Evolutionary conservation across 352 stramenopile genomes (phyloP), one percentile per base, ranked within the genome.

Genomic region (Lagenidium giganteum): DNA sequence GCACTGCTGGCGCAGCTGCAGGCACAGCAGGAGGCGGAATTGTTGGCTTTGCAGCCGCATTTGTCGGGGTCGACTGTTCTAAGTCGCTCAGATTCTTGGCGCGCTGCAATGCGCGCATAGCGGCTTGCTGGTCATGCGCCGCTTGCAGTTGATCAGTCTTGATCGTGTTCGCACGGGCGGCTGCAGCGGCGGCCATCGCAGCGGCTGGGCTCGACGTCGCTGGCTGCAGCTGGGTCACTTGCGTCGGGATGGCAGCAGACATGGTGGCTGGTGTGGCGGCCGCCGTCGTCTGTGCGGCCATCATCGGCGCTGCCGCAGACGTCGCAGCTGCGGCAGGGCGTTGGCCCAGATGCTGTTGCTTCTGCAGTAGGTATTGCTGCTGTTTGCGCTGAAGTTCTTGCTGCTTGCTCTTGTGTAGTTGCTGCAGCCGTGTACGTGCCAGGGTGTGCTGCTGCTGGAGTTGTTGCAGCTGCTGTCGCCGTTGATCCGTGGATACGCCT

Each of bases 301-400:
- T 21, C 3, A 38, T 12, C 13, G 23, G 17, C 7, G 49, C 27
- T 2, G 50, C 37, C 3, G 35, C 33, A 18, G 55, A 39, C n/a
- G 62, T 54, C 4, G 57, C 55, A 2, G 49, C 31, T 13, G 50
- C 34, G 3, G 63, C 37, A 33, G 68, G 59, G 8, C 67, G 47
- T 57, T 78, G 65, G 6, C 71, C 58, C 18, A 89, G 47, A 41
- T 85, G 64, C 55, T 87, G 73, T 24, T 87, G 77, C 55, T 90
- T 87, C 42, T 87, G 74, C 48, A 83, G 52, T 27, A 92, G 39
- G 33, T 87, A 87, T 25, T 89, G 74, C 17, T 92, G 80, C 35
- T 92, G 80, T 32, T 87, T 87, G 17, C 74, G 70, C 40, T 89
- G 69, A n/a, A 89, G 52, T 33, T 92, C 76, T 30, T 87, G 67